Base-by-base conservation (phyloP, 768 basidiomycete genomes). In the Suillus subalutaceus region DNA sequence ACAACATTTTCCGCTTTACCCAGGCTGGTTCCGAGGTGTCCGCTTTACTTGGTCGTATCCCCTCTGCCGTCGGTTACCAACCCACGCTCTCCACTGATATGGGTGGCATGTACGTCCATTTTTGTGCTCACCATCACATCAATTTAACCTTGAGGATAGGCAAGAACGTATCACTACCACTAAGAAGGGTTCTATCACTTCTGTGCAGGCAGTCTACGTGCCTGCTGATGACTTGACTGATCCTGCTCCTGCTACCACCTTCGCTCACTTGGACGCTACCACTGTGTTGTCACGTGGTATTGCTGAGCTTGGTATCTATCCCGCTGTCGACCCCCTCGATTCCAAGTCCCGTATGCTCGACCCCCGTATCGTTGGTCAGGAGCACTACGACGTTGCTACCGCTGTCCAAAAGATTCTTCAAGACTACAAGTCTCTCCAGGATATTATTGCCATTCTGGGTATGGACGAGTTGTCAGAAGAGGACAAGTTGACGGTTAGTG, bases 1-100 rank as follows among this genome's bases (percentile, higher is more conserved):
- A 99, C 92, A 99, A 99, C 90, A 99, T 99, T 83, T 99, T 99
- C 97, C 96, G 97, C 79, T 99, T 99, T 93, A 99, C 97, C 73
- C 97, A 99, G 82, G 97, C 97, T 76, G 97, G 97, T 90, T 99
- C 97, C 70, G 97, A 99, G 80, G 97, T 99, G 86, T 99, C 97
- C 83, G 97, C 97, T 70, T 82, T 99, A 74, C 93, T 99, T 72
- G 97, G 97, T 87, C 97, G 97, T 94, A 99, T 99, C 77, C 97
- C 97, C 72, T 99, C 97, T 72, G 97, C 97, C 70, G 97, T 99
- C 88, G 97, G 97, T 89, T 99, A 99, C 85, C 97, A 99, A 80
- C 97, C 97, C 78, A 99, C 97, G 63, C 91, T 99, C 67, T 98
- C 97, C 71, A 99, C 97, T 78, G 97, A 99, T 81, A 99, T 99